Evolutionary conservation across 768 basidiomycete species (phyloP), one percentile per base, ranked within the genome.

Genomic region (Mycena alexandri): DNA sequence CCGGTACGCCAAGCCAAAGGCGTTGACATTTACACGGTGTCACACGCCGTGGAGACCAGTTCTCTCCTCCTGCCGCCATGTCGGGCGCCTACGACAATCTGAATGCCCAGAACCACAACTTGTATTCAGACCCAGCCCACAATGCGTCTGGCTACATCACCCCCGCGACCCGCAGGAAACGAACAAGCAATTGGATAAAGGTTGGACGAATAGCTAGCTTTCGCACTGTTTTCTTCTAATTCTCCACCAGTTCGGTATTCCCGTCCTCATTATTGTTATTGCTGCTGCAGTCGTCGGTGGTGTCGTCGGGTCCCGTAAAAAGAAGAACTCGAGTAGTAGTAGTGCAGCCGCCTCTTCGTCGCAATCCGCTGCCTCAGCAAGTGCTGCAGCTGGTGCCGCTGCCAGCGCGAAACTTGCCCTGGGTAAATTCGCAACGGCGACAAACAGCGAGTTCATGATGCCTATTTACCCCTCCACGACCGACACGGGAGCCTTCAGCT

Each of bases 401-500:
- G 85, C 83, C 21, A 87, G 87, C 68, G 83, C 82, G 24, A 90
- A 92, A 79, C 79, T 85, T 44, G 82, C 82, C 17, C 69, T 90
- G 33, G 93, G 91, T 17, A 76, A 87, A 50, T 93, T 89, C 73
- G 87, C 95, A 34, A 91, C 91, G 2, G 88, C 89, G 9, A 98
- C 96, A 17, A 85, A 96, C 74, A 88, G 89, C 73, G 83, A 87
- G 47, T 97, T 88, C 77, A 86, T 92, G 82, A 83, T 94, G 61
- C 96, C 96, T 3, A 76, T 96, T 17, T 97, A 96, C 77, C 94
- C 95, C 5, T 91, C 94, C 24, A 93, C 94, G 91, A 95, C 93
- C 54, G 92, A 94, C 74, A 79, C 88, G 16, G 92, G 89, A 25
- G 89, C 86, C 13, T 95, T 89, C 77, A 86, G 88, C 22, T 74